Conservation (phyloP, 495 filamentous ascomycete genomes). For the Cercophora newfieldiana region DNA sequence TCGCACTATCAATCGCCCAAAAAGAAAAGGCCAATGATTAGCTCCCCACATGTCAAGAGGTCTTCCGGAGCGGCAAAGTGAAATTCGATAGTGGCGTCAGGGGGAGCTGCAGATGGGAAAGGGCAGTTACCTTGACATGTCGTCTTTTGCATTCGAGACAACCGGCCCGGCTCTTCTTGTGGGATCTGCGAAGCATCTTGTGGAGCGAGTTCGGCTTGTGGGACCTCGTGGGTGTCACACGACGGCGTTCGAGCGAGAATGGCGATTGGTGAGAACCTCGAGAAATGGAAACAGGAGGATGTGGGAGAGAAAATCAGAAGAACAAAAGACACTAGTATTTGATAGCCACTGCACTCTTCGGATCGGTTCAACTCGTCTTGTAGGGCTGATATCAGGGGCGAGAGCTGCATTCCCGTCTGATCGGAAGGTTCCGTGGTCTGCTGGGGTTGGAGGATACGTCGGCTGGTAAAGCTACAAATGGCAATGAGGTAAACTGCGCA, state of each 20-base stretch:
- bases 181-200: slow-evolving; percentile 39
- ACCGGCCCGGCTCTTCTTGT: slow-evolving; percentile 41
- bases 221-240: background rate
- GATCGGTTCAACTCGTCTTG: background rate
- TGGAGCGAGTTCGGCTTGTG: background rate
- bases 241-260: background rate
- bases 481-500: too few relatives aligned
- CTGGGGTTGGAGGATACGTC: background rate
- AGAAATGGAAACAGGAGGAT: background rate
- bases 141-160: slow-evolving; percentile 43
- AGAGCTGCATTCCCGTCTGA: background rate
- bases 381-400: background rate
- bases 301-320: background rate
- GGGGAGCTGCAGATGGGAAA: slow-evolving; percentile 1
- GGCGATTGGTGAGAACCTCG: background rate
- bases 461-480: too few relatives aligned
- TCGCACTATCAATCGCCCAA: slow-evolving; percentile 32
- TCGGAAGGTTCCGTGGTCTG: background rate
- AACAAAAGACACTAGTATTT: background rate
- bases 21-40: background rate
- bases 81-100: background rate
- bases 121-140: slow-evolving; percentile 37
- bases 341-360: background rate
- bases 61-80: background rate
- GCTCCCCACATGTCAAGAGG: background rate